phyloP scores from a whole-genome alignment of 202 grass and related monocot species.

The Hordeum pubiflorum region DNA sequence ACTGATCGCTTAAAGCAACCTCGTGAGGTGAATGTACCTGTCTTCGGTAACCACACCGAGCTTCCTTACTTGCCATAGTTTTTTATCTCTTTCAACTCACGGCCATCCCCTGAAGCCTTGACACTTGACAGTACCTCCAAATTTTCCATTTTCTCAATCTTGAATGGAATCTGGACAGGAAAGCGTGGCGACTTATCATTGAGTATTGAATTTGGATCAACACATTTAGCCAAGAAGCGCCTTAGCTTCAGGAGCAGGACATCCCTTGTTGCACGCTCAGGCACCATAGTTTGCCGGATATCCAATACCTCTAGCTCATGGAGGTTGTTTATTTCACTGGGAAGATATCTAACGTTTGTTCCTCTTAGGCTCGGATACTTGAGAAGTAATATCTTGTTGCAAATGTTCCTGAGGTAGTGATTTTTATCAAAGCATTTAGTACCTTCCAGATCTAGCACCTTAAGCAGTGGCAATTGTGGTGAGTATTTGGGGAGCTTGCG shows the following conservation, averaged over 20 bases:
- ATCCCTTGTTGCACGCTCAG: neutral
- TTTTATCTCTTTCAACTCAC: neutral
- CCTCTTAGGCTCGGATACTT: too few species aligned
- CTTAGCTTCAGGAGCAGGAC: neutral
- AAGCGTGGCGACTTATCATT: neutral
- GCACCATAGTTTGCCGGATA: neutral
- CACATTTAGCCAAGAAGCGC: neutral
- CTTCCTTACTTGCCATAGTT: too few species aligned
- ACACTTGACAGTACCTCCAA: neutral
- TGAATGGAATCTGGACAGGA: neutral
- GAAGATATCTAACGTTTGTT: too few species aligned
- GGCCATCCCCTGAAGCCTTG: neutral
- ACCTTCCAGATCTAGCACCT: neutral
- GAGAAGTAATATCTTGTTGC: too few species aligned
- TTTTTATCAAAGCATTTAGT: neutral
- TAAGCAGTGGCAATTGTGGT: neutral
- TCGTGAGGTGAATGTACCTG: neutral
- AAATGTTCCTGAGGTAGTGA: neutral
- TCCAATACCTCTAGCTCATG: too few species aligned
- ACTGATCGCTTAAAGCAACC: neutral
- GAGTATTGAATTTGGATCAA: neutral
- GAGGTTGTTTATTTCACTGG: too few species aligned
- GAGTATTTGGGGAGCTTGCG: neutral
- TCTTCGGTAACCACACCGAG: too few species aligned
- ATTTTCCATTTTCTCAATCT: neutral